Percentiles rank a stretch among this genome's conserved stretches.
Evolutionary conservation across 108 stramenopile genomes (phyloP).

Genomic region (Nitzschia palea): DNA sequence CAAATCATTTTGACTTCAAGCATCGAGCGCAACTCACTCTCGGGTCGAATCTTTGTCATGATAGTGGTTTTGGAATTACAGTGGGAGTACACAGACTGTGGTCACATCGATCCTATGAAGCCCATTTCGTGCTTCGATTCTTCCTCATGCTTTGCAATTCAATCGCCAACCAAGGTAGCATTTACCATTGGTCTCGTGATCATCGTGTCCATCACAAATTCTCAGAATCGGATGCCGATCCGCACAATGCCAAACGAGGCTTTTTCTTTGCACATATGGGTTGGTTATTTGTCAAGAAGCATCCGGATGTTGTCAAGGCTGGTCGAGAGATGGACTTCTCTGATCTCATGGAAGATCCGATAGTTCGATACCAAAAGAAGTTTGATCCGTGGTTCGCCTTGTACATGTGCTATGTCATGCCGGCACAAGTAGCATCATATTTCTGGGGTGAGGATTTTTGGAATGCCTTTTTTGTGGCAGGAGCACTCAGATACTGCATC

Average conservation of each 20-base stretch:
- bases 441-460: conserved; percentile 97
- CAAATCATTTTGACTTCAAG: neutral
- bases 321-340: conserved; percentile 93
- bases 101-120: conserved; percentile 97
- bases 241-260: conserved; percentile 98
- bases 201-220: conserved; percentile 99
- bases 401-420: conserved; percentile 99
- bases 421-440: conserved; percentile 85
- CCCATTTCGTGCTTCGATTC: conserved; percentile 75
- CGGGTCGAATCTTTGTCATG: conserved; percentile 3
- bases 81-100: conserved; percentile 97
- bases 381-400: conserved; percentile 97
- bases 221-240: conserved; percentile 97
- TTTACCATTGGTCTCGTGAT: conserved; percentile 98
- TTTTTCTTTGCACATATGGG: conserved; percentile 99
- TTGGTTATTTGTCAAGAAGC: conserved; percentile 98
- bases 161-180: conserved; percentile 98
- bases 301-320: conserved; percentile 92
- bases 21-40: too few species aligned
- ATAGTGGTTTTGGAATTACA: conserved; percentile 96
- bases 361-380: conserved; percentile 92
- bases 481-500: conserved; percentile 87
- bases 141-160: conserved; percentile 97
- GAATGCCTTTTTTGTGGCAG: conserved; percentile 97
- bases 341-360: conserved; percentile 90